Evolutionary conservation across 495 filamentous ascomycete genomes (phyloP), one percentile per base, ranked within the genome.

Genomic region (Collariella sp.): DNA sequence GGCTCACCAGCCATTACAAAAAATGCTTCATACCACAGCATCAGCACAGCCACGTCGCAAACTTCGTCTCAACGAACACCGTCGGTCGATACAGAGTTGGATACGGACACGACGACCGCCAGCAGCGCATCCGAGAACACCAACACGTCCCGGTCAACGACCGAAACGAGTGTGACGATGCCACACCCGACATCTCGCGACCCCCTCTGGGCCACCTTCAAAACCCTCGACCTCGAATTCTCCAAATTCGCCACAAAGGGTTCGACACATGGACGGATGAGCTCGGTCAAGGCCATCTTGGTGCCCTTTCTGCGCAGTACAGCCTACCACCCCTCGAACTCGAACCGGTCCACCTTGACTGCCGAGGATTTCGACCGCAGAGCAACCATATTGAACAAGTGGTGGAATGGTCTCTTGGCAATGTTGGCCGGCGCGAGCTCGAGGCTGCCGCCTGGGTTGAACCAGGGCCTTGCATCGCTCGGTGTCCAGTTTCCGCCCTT

Each of bases 321-420:
- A 59, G 78, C 81, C 41, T 67, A 79, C n/a, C 85, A 93, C 60
- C 70, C 81, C 2, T 90, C 87, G 5, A 85, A 81, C 57, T 76
- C 74, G 57, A 77, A 76, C 45, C 76, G 73, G 55, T 74, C 74
- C 34, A 23, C 58, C 26, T 55, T 76, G 18, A 72, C 80, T 29
- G 77, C 89, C 6, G 93, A 96, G 73, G 89, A 96, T 65, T 68
- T 97, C 39, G 93, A 98, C 55, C 81, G 88, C 34, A 77, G 93
- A 52, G 79, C 87, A 5, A 82, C 82, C 35, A 86, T 94, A 34
- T 73, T 97, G 39, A 89, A 95, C 62, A 93, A 89, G 64, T 98
- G 93, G 93, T 98, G 93, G 93, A 88, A 80, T 35, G 91, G 85
- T 7, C 76, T 98, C 42, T 70, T 97, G 40, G 89, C 91, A 52